Conservation (phyloP, 176 grass and related monocot genomes). For the Hordeum vulgare region DNA sequence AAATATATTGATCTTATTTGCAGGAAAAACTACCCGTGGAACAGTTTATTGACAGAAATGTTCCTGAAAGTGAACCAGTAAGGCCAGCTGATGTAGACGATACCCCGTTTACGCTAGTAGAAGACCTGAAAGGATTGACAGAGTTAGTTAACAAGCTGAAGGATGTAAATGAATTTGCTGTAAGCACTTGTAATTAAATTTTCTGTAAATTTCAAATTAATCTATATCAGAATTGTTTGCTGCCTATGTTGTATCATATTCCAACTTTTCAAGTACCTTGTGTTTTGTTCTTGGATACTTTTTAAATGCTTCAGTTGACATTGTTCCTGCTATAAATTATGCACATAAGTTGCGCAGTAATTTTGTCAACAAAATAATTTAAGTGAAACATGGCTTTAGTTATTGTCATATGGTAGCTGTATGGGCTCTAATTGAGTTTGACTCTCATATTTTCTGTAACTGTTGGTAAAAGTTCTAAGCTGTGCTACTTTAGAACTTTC, state of each 20-base stretch:
- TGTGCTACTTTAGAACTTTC: background rate
- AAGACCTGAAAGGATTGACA: constrained; percentile 55
- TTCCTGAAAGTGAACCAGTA: constrained; percentile 60
- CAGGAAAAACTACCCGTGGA: constrained; percentile 63
- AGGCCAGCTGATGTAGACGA: constrained; percentile 60
- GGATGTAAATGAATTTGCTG: constrained; percentile 79
- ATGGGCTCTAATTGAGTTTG: background rate
- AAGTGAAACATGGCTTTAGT: background rate
- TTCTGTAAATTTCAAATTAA: constrained; percentile 6
- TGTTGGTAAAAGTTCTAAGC: background rate
- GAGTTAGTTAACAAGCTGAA: constrained; percentile 79
- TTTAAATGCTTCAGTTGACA: background rate
- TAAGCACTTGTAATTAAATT: constrained; percentile 41
- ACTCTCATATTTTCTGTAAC: background rate
- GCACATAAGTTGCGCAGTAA: background rate
- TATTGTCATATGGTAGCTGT: background rate
- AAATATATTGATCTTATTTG: constrained; percentile 8
- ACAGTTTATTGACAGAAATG: constrained; percentile 71
- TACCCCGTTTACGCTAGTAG: constrained; percentile 82
- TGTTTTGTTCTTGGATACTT: background rate
- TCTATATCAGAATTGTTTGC: background rate
- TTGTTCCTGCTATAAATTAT: background rate
- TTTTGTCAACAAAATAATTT: background rate
- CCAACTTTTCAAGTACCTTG: background rate
- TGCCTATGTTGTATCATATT: background rate